Base-by-base conservation (phyloP, 2,329 filamentous ascomycete species). In the Balansia obtecta region DNA sequence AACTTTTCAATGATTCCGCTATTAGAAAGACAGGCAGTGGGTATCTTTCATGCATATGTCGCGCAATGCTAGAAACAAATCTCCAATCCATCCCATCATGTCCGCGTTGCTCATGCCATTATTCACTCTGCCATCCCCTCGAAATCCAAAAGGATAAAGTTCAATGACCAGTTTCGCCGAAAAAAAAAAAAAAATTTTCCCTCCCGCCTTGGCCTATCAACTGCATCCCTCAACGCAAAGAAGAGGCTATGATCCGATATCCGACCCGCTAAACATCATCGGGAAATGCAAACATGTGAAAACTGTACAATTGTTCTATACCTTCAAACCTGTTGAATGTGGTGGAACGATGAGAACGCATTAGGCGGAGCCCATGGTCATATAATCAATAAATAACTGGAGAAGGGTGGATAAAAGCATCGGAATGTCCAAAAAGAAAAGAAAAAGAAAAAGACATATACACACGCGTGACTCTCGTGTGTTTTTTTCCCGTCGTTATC, bases 161-260 rank as follows among this genome's bases (percentile, higher is more conserved):
- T 41, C 50, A 52, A 52, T 45, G 48, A 40, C 50, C 50, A 46
- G 52, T 48, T 49, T 50, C 50, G 52, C 47, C 34, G n/a, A n/a
- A n/a, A n/a, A n/a, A n/a, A n/a, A n/a, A n/a, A n/a, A n/a, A n/a
- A 42, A 46, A 38, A 39, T 44, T 34, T 39, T 22, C 43, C 32
- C 32, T 39, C 34, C 34, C 38, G 30, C 12, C 16, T 13, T 33
- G 20, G 34, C 20, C n/a, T 38, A 32, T 30, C 16, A 27, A 44
- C 45, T 34, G 43, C 16, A n/a, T 11, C 20, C 34, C 3, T 30
- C 4, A 15, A 11, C 34, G 34, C 34, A 15, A n/a, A 15, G 27
- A 27, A 18, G 9, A 20, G 34, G 18, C n/a, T 13, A 4, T n/a
- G 16, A 45, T 45, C 42, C 41, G 33, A 16, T 33, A 33, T 8